A percentile compares a stretch with the other conserved stretches of the same genome.
Conservation (phyloP, 805 yeast species). For the Wickerhamomyces pijperi region DNA sequence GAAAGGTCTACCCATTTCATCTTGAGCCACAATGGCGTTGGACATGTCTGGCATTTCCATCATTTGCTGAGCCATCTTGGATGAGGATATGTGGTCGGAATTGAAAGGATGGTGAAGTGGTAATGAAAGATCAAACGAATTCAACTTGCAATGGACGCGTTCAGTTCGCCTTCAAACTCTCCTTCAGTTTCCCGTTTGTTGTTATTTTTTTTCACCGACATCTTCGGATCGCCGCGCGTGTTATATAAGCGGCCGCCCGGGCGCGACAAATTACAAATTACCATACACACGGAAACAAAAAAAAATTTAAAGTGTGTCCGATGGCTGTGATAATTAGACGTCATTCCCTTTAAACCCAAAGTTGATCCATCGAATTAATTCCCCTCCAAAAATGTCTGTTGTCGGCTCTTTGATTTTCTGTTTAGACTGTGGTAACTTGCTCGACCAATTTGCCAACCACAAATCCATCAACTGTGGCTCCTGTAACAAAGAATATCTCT, state of each 20-base stretch:
- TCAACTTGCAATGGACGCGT: not conserved
- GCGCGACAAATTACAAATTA: no score
- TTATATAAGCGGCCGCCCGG: no score
- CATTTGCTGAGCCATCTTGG: conserved; percentile 22
- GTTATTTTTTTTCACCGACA: conserved; percentile 3
- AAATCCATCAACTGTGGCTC: conserved; percentile 45
- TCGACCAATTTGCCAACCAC: conserved; percentile 52
- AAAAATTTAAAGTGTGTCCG: conserved; percentile 1
- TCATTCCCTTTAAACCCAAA: no score
- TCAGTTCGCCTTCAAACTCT: not conserved
- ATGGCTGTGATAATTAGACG: not conserved
- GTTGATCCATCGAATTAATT: no score
- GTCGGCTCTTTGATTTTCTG: conserved; percentile 95
- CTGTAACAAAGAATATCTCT: conserved; percentile 31
- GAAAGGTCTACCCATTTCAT: conserved; percentile 98
- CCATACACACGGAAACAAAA: not conserved
- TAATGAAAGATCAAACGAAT: not conserved
- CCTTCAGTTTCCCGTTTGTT: not conserved
- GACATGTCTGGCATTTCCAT: conserved; percentile 79
- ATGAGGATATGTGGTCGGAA: not conserved
- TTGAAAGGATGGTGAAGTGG: no score
- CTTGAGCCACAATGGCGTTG: conserved; percentile 97
- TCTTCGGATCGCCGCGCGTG: no score
- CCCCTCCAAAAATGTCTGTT: conserved; percentile 56
- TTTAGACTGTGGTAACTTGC: conserved; percentile 80